Evolutionary conservation across 169 alveolate genomes (phyloP), one percentile per base, ranked within the genome.

Genomic region (Toxoplasma gondii): DNA sequence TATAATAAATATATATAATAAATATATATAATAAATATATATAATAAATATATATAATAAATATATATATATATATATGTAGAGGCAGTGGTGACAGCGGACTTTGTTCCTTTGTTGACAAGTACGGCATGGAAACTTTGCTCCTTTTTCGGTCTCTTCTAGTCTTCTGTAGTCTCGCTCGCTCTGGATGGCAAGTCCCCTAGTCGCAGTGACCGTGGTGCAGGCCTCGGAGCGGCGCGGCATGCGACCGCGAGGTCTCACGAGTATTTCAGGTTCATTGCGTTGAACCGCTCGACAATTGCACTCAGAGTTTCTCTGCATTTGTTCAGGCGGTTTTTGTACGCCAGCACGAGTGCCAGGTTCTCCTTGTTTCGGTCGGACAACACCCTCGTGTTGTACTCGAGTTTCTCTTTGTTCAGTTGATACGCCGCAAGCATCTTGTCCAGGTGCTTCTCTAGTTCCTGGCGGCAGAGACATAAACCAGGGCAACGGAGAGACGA

Each of bases 401-500:
- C 95, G 86, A 96, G 84, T 81, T 96, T 94, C 91, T 96, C 96
- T 94, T 96, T 94, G 64, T 58, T 38, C 38, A 78, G 81, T 91
- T 94, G 94, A 81, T 93, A 96, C 0, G 97, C 95, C 31, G 97
- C 96, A 70, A 94, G 16, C 94, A 95, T 92, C 70, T 90, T 80
- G 49, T 96, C 97, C 91, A 94, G 93, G 83, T 96, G 97, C 54
- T 83, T 83, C 90, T 96, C 96, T 84, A 94, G 88, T 38, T 91
- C 97, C 95, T 96, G 94, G 31, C 91, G n/a, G 19, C 41, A 69
- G 36, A n/a, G 19, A n/a, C 38, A 69, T 10, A 29, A 24, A 17
- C n/a, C 4, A 29, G 41, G 19, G 81, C 38, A 29, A n/a, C 7
- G 81, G 9, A 69, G 12, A 29, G 31, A 9, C 24, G 36, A 69